Evolutionary conservation across 1,139 yeast species (phyloP).

Genomic region (Diutina rugosa): DNA sequence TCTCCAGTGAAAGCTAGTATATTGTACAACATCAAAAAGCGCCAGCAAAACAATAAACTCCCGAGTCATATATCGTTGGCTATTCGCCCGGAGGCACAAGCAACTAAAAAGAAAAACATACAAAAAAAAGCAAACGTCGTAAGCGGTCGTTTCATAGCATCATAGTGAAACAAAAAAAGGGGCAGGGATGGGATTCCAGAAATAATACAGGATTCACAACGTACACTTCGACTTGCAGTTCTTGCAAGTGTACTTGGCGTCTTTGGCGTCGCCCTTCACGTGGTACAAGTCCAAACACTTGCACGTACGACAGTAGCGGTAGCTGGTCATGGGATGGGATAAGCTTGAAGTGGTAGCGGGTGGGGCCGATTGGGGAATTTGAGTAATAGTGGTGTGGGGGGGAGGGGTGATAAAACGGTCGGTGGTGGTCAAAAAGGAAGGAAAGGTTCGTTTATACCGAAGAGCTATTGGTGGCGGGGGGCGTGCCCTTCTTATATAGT

Average conservation of each 20-base stretch:
- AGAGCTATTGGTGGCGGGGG: background rate
- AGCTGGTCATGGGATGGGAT: background rate
- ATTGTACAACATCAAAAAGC: background rate
- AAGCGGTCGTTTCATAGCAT: background rate
- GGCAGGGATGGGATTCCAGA: background rate
- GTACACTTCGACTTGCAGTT: conserved; percentile 1
- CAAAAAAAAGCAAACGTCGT: background rate
- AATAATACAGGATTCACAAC: background rate
- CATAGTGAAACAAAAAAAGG: background rate
- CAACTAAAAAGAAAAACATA: background rate
- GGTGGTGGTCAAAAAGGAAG: background rate
- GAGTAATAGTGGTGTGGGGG: background rate
- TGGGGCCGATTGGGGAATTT: too few relatives aligned
- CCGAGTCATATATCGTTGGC: background rate
- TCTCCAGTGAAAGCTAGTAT: background rate
- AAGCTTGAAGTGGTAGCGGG: too few relatives aligned
- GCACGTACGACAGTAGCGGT: conserved; percentile 1
- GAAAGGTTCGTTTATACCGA: background rate
- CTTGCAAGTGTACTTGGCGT: background rate
- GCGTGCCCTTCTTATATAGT: background rate
- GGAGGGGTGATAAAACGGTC: background rate
- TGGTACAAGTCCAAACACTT: conserved; percentile 1
- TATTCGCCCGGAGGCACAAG: background rate
- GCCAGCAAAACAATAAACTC: background rate
- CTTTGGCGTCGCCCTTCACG: background rate